Base-by-base conservation (phyloP, 257 asterid species). In the Echium plantagineum region DNA sequence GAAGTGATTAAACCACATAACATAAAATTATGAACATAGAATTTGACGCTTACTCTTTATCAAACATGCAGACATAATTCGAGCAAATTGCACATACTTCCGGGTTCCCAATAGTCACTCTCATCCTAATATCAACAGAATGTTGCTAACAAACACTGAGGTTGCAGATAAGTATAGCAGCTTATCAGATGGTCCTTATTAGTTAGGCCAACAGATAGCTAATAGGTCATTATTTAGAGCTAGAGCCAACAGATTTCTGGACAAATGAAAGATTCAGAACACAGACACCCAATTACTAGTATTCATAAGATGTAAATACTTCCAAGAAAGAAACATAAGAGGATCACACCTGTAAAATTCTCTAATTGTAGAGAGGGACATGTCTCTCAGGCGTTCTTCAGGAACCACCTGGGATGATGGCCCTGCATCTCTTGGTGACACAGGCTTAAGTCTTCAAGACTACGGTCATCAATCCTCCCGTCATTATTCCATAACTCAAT, bases 321-420 rank as follows among this genome's bases (percentile, higher is more conserved):
- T 52, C 56, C 20, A 26, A 58, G 38, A 53, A 59, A 51, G 54
- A 55, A 12, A 28, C 60, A 31, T 24, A 55, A 66, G 22, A 61
- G 30, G 54, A 64, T 24, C 48, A 66, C 76, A 86, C 97, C 94
- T 86, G 88, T 90, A 90, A 57, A 81, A 90, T 77, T 88, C 96
- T 73, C 72, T 84, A 60, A 88, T 85, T 52, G 96, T 68, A 71
- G 94, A 69, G 76, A 83, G 42, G 65, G 93, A 85, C 84, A 74
- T 83, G 60, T 82, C 84, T 17, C 61, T 75, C 76, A 87, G 61
- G 47, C 59, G 80, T 52, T 85, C 84, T 77, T 83, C 96, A 6
- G 86, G 52, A 75, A 58, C 74, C 57, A 62, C 80, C 70, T 63
- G 46, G 52, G 63, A 60, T 18, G 66, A 66, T 47, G 78, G 69